Percentiles rank a stretch among this genome's conserved stretches.
These are phyloP conservation scores for Phytopythium kandeliae DNA, from an alignment of 352 stramenopile species.

Conservation along the genomic window DNA sequence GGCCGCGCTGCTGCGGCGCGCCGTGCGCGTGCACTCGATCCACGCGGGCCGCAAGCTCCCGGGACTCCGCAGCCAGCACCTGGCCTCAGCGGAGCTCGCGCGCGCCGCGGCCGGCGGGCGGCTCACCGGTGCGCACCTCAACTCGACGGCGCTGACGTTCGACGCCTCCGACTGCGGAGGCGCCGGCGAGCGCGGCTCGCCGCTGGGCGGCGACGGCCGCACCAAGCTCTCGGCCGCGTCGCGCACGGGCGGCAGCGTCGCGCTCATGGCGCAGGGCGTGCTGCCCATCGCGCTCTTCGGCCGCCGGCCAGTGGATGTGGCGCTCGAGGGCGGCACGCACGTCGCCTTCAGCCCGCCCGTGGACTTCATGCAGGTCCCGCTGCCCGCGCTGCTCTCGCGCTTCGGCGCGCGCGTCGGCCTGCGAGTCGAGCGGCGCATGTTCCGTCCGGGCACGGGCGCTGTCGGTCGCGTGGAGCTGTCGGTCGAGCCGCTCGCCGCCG, in stretches of 20 bases:
- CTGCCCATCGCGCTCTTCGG: conserved; percentile 44
- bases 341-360: conserved; percentile 53
- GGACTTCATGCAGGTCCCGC: conserved; percentile 52
- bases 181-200: neutral
- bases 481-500: conserved; percentile 11
- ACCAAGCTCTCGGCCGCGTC: conserved; percentile 27
- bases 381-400: conserved; percentile 27
- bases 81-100: conserved; percentile 68
- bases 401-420: conserved; percentile 37
- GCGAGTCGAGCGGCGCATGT: conserved; percentile 36
- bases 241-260: conserved; percentile 46
- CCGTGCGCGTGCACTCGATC: conserved; percentile 75
- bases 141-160: conserved; percentile 41
- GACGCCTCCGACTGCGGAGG: conserved; percentile 9
- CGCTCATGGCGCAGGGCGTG: conserved; percentile 62
- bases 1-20: conserved; percentile 49
- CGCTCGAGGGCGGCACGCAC: conserved; percentile 49
- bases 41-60: conserved; percentile 61
- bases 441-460: conserved; percentile 29
- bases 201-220: neutral
- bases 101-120: conserved; percentile 22
- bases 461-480: conserved; percentile 33
- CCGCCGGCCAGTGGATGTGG: conserved; percentile 15
- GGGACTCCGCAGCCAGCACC: conserved; percentile 77
- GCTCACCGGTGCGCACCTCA: conserved; percentile 36